These are phyloP conservation scores for Metrosideros polymorpha DNA, from an alignment of 441 rosid species.

Conservation along the genomic window DNA sequence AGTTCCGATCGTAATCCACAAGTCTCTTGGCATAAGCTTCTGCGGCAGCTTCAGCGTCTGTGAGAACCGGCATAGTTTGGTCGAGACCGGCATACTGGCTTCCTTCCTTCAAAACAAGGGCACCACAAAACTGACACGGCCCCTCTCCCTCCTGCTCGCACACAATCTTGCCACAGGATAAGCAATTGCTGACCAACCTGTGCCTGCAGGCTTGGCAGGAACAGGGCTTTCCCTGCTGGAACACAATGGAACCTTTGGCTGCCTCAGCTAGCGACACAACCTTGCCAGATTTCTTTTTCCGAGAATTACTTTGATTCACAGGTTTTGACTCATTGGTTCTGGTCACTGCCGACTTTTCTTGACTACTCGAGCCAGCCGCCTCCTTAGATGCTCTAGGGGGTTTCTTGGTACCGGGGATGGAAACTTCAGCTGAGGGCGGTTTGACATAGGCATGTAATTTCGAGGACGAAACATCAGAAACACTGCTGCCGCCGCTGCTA, in stretches of 20 bases:
- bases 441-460: constrained; percentile 70
- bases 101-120: constrained; percentile 83
- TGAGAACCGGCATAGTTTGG: constrained; percentile 41
- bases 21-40: constrained; percentile 91
- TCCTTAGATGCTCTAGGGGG: neutral
- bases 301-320: constrained; percentile 33
- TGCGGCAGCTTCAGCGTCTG: constrained; percentile 77
- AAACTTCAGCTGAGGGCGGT: constrained; percentile 42
- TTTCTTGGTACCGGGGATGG: constrained; percentile 13
- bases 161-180: constrained; percentile 92
- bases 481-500: constrained; percentile 3
- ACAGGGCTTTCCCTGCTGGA: constrained; percentile 90
- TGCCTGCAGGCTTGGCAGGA: constrained; percentile 84
- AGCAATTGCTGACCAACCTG: constrained; percentile 76
- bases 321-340: constrained; percentile 18
- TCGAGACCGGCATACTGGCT: constrained; percentile 88
- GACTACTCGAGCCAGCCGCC: constrained; percentile 3
- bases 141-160: constrained; percentile 98
- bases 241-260: constrained; percentile 83
- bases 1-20: constrained; percentile 78
- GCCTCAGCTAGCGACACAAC: constrained; percentile 88
- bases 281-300: constrained; percentile 79
- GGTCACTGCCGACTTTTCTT: constrained; percentile 9
- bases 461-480: constrained; percentile 27
- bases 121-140: constrained; percentile 79